Evolutionary conservation across 768 basidiomycete species (phyloP), one percentile per base, ranked within the genome.

Genomic region (Piloderma croceum): DNA sequence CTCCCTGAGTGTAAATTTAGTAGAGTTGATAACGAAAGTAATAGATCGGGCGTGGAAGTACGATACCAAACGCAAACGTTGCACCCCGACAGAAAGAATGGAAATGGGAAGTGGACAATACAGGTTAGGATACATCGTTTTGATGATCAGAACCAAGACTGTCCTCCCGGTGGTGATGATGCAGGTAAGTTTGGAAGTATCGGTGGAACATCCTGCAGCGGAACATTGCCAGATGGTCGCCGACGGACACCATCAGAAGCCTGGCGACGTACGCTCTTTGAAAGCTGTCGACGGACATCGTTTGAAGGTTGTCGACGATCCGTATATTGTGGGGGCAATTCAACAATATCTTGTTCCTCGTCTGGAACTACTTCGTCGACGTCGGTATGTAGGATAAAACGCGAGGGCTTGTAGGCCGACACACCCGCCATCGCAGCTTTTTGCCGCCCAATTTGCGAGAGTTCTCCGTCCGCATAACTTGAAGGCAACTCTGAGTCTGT

Each of bases 301-400:
- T 40, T 47, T n/a, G 56, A 46, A 27, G 54, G 55, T 11, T 50
- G 60, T 15, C 70, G 70, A 24, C 73, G 64, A 45, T 76, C 80
- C 19, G 70, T 69, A 52, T 88, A 88, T 54, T 77, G 77, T 12
- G 84, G 84, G 20, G 85, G 85, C n/a, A 86, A 69, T 60, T 88
- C 85, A 5, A 86, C 69, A 17, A 83, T 61, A 5, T 70, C 82
- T 13, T 72, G 60, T 19, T 64, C 70, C 38, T 65, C 65, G 29
- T 59, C 62, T 6, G 74, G 64, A 7, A 63, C 27, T 10, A 52
- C 60, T 50, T 86, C 83, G 39, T 83, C 82, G 6, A 71, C 72
- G 53, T 86, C 86, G 3, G 77, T 80, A 47, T 87, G 83, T 5
- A 85, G 47, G 42, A 86, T 68, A 54, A 76, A 81, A 34, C 80